phyloP scores from a whole-genome alignment of 1,284 basidiomycete genomes.

The Fomitopsis pinicola region DNA sequence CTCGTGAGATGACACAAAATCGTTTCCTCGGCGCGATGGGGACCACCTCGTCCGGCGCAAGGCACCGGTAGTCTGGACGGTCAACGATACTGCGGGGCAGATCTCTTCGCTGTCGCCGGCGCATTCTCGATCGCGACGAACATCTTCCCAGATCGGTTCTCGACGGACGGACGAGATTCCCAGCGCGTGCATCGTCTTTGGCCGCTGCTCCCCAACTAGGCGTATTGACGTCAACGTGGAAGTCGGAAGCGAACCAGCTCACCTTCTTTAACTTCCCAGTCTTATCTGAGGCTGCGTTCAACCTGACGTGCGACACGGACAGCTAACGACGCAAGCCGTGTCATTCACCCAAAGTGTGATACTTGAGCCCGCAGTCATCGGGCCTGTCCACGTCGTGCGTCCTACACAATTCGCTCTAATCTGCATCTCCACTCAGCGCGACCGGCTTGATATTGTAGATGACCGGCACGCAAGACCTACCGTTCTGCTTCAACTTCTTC shows the following conservation, averaged over 20 bases:
- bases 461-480: conserved; percentile 12
- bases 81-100: too few relatives aligned
- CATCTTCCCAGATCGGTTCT: conserved; percentile 9
- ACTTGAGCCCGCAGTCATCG: conserved; percentile 11
- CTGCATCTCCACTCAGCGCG: too few relatives aligned
- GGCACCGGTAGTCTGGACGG: too few relatives aligned
- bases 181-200: conserved; percentile 6
- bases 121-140: conserved; percentile 8
- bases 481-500: conserved; percentile 15
- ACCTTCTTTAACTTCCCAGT: conserved; percentile 13
- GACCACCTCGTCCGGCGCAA: too few relatives aligned
- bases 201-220: not conserved
- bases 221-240: not conserved
- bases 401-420: too few relatives aligned
- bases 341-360: conserved; percentile 8
- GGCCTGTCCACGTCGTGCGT: conserved; percentile 9
- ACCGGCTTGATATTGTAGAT: not conserved
- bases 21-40: too few relatives aligned
- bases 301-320: conserved; percentile 6
- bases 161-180: conserved; percentile 1
- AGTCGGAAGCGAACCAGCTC: conserved; percentile 10
- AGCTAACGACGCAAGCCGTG: conserved; percentile 13
- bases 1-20: too few relatives aligned
- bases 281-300: conserved; percentile 5
- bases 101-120: conserved; percentile 4